Percentiles rank a stretch among this genome's conserved stretches.
Evolutionary conservation across 805 yeast species (phyloP).

Genomic region (Ogataea pini): DNA sequence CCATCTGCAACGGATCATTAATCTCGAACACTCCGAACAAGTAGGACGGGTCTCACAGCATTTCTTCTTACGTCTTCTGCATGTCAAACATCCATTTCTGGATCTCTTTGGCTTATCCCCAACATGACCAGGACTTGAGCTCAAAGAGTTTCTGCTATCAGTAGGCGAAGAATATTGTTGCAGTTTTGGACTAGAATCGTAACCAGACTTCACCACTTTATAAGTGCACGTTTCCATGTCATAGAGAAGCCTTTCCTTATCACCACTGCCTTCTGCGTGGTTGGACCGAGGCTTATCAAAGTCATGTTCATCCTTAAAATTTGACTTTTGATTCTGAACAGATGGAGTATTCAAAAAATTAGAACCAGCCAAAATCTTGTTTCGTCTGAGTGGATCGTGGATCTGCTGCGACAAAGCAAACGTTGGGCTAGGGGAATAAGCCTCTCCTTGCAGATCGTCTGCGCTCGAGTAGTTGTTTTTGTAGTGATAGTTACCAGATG

Average conservation of each 20-base stretch:
- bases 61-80: slow-evolving; percentile 74
- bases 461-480: slow-evolving; percentile 1
- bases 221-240: slow-evolving; percentile 17
- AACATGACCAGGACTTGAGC: slow-evolving; percentile 2
- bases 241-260: slow-evolving; percentile 10
- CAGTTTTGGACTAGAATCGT: slow-evolving; percentile 4
- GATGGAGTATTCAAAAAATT: not conserved
- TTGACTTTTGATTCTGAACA: not conserved
- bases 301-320: not conserved
- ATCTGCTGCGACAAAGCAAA: not conserved
- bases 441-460: not conserved
- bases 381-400: not conserved
- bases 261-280: not conserved
- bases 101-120: slow-evolving; percentile 48
- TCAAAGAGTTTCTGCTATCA: slow-evolving; percentile 1
- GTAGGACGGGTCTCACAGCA: slow-evolving; percentile 72
- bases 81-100: slow-evolving; percentile 75
- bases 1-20: slow-evolving; percentile 68
- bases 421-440: slow-evolving; percentile 4
- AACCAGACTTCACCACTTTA: slow-evolving; percentile 5
- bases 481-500: slow-evolving; percentile 1
- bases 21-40: slow-evolving; percentile 67
- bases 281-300: not conserved
- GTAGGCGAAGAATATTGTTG: slow-evolving; percentile 5
- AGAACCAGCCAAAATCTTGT: not conserved